Evolutionary conservation across 2,329 filamentous ascomycete species (phyloP), one percentile per base, ranked within the genome.

Genomic region (Sclerotinia sclerotiorum): DNA sequence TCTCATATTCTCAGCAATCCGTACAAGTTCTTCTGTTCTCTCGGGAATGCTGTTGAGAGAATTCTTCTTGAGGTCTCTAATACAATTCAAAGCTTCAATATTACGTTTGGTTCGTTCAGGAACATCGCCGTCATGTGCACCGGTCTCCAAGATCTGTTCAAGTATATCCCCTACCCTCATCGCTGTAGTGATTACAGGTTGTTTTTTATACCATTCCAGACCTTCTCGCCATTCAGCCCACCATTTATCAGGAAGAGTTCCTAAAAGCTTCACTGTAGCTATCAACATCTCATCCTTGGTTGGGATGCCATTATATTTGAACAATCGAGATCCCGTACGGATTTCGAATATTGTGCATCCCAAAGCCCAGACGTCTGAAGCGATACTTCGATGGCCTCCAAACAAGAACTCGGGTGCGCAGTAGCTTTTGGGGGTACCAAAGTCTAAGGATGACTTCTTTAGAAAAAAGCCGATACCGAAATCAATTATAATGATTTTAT

Each of bases 281-380:
- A 69, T 69, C 3, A 73, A 67, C 19, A 69, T 66, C 56, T 72
- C 67, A 27, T 73, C 69, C 21, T 67, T 62, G 3, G 55, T 69
- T 3, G 70, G 70, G 19, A 10, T 24, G 5, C 70, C 67, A 32
- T 54, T n/a, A 46, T 68, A 73, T n/a, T 56, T 49, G 44, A 72
- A 71, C 5, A 72, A 52, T 11, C 51, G 66, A 49, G 60, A 56
- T 7, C 71, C 71, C 8, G 70, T 69, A 10, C 71, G 65, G 4
- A 73, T 73, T 52, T 73, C 70, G 19, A 70, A 73, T 29, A 72
- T 67, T 1, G 70, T 72, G 44, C 71, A 73, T 6, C 69, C 71
- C 10, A 73, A 48, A n/a, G 71, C 71, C 71, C 71, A 73, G 29
- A 72, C 68, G 54, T 73, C 71, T 10, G 70, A 73, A n/a, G 56